phyloP scores from a whole-genome alignment of 352 stramenopile species.

The Thalassiosira mediterranea region DNA sequence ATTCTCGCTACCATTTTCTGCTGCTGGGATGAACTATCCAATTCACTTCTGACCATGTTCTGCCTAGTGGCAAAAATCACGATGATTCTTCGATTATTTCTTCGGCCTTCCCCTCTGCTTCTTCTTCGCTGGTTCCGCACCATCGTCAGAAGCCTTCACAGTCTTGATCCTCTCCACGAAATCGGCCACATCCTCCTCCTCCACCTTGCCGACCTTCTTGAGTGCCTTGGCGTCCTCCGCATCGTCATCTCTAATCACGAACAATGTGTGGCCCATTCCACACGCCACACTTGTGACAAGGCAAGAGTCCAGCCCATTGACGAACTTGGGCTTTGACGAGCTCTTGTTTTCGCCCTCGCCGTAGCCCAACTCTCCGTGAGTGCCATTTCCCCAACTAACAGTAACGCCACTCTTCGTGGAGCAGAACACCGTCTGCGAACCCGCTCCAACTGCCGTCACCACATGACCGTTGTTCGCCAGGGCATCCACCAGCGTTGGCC shows the following conservation, averaged over 20 bases:
- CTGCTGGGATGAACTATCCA: no score
- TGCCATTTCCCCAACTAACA: conserved; percentile 78
- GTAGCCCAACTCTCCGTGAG: conserved; percentile 76
- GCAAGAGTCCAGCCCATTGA: conserved; percentile 62
- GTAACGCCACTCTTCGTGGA: conserved; percentile 69
- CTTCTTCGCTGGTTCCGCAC: conserved; percentile 44
- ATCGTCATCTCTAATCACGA: conserved; percentile 71
- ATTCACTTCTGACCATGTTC: no score
- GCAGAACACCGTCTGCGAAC: conserved; percentile 66
- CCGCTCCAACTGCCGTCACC: conserved; percentile 59
- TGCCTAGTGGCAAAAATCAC: no score
- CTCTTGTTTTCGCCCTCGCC: conserved; percentile 66
- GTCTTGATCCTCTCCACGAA: conserved; percentile 44
- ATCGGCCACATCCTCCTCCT: conserved; percentile 36
- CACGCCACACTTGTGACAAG: conserved; percentile 65
- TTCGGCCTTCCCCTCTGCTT: conserved; percentile 40
- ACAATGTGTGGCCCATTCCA: conserved; percentile 79
- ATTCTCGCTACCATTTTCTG: no score
- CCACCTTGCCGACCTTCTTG: conserved; percentile 52
- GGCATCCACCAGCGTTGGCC: conserved; percentile 70
- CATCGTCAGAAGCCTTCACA: conserved; percentile 24
- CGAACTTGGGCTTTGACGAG: conserved; percentile 77
- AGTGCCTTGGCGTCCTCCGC: conserved; percentile 55
- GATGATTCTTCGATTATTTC: conserved; percentile 1
- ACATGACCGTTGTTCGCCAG: conserved; percentile 83